These are phyloP conservation scores for Citrullus amarus DNA, from an alignment of 306 rosid species.

Conservation along the genomic window DNA sequence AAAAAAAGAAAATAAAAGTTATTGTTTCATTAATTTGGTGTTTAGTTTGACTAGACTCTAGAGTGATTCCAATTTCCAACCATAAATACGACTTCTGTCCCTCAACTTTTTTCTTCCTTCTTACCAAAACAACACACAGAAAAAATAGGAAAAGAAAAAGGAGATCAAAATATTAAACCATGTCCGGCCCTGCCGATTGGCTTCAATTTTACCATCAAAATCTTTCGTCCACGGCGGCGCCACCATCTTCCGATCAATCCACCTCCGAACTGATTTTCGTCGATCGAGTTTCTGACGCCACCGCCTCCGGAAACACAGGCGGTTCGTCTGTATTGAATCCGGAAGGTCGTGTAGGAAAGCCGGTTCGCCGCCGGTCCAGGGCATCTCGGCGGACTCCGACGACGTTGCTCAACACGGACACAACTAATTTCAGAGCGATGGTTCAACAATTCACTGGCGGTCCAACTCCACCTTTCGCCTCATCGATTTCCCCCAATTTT, in stretches of 20 bases:
- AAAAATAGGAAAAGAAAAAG: neutral
- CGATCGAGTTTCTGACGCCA: neutral
- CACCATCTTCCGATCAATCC: neutral
- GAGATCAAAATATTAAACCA: neutral
- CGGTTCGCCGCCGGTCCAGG: constrained; percentile 8
- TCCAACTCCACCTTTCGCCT: neutral
- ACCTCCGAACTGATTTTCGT: neutral
- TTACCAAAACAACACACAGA: neutral
- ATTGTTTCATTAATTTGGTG: neutral
- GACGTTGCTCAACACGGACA: constrained; percentile 8
- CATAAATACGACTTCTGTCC: neutral
- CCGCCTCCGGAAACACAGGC: neutral
- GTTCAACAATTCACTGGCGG: constrained; percentile 15
- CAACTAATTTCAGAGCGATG: constrained; percentile 15
- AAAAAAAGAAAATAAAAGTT: too few relatives aligned
- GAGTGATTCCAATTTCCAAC: neutral
- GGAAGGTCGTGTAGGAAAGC: neutral
- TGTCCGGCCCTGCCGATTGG: neutral
- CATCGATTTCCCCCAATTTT: constrained; percentile 1
- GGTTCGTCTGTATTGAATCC: neutral
- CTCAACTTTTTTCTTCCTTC: neutral
- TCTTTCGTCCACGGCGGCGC: neutral
- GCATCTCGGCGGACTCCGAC: constrained; percentile 11
- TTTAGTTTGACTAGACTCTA: neutral
- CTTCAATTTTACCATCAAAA: constrained; percentile 7